phyloP scores from a whole-genome alignment of 169 alveolate genomes.

The Plasmodium ovale region DNA sequence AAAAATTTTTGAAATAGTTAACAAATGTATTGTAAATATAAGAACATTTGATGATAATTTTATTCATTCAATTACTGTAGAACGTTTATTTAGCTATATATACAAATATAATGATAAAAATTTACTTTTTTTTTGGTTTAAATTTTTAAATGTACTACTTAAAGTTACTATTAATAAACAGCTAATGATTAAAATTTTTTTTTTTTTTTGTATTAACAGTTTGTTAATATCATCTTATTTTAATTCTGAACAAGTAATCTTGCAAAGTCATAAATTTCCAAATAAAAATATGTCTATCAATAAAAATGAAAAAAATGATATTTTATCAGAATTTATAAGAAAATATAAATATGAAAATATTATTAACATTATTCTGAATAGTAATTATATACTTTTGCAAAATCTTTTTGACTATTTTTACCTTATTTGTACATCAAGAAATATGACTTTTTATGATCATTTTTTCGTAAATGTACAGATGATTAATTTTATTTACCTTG shows the following conservation, averaged over 20 bases:
- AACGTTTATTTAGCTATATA: conserved; percentile 58
- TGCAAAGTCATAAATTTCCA: conserved; percentile 34
- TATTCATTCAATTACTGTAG: conserved; percentile 61
- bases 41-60: conserved; percentile 68
- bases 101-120: conserved; percentile 12
- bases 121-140: conserved; percentile 61
- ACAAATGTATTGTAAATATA: conserved; percentile 70
- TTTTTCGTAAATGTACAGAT: conserved; percentile 61
- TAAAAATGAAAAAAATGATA: conserved; percentile 23
- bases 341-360: conserved; percentile 20
- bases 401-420: conserved; percentile 68
- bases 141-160: conserved; percentile 65
- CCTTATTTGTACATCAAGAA: conserved; percentile 28
- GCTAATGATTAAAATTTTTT: conserved; percentile 51
- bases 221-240: conserved; percentile 44
- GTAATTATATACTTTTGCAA: conserved; percentile 41
- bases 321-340: conserved; percentile 17
- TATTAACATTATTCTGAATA: conserved; percentile 22
- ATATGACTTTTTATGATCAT: conserved; percentile 37
- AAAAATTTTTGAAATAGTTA: conserved; percentile 19
- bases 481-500: conserved; percentile 49
- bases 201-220: conserved; percentile 52
- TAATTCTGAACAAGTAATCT: conserved; percentile 27
- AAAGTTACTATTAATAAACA: conserved; percentile 73
- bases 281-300: conserved; percentile 8